Percentiles rank a stretch among this genome's conserved stretches.
Evolutionary conservation across 306 rosid species (phyloP).

Genomic region (Prunus fruticosa): DNA sequence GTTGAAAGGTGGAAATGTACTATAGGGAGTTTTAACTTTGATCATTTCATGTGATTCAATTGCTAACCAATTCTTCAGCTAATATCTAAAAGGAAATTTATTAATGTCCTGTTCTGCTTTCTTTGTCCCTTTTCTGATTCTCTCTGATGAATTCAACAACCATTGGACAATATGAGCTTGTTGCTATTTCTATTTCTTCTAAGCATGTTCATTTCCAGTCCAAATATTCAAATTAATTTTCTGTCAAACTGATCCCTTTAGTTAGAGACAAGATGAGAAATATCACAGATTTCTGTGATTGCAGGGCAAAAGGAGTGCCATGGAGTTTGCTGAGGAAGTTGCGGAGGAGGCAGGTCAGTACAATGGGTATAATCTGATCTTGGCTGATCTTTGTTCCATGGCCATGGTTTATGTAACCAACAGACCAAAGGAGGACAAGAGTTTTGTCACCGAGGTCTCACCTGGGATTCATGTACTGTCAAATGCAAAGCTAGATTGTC

Average conservation of each 20-base stretch:
- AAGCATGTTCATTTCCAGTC: background rate
- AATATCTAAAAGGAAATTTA: background rate
- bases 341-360: slow-evolving; percentile 53
- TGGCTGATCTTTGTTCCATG: slow-evolving; percentile 54
- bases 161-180: background rate
- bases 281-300: background rate
- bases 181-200: background rate
- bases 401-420: slow-evolving; percentile 75
- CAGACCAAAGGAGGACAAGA: slow-evolving; percentile 42
- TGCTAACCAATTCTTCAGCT: background rate
- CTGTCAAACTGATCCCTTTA: background rate
- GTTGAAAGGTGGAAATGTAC: background rate
- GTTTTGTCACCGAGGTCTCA: slow-evolving; percentile 37
- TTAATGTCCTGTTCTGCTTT: background rate
- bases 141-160: background rate
- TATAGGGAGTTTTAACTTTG: background rate
- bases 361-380: slow-evolving; percentile 75
- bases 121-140: background rate
- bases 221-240: background rate
- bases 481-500: slow-evolving; percentile 63
- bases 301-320: slow-evolving; percentile 63
- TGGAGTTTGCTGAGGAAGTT: slow-evolving; percentile 60
- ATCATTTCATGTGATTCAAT: background rate
- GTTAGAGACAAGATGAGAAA: background rate
- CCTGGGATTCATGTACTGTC: slow-evolving; percentile 87